phyloP scores from a whole-genome alignment of 257 asterid species.

The Forsythia suspensa region DNA sequence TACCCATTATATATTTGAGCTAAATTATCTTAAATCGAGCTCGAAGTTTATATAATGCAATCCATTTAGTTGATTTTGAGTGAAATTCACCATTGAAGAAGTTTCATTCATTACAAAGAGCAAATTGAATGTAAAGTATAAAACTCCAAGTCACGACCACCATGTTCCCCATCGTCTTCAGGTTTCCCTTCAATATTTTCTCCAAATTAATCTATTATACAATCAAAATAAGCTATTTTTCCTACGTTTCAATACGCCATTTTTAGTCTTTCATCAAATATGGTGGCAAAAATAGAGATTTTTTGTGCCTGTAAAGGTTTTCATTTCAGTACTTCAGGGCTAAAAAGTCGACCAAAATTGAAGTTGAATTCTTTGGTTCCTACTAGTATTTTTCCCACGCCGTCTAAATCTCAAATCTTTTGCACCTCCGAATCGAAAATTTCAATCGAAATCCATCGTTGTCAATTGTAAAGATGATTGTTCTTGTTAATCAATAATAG shows the following conservation, averaged over 20 bases:
- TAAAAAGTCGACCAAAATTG: conserved; percentile 1
- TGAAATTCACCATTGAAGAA: too few species aligned
- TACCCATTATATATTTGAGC: too few species aligned
- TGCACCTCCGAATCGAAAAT: conserved; percentile 12
- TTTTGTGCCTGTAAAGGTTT: conserved; percentile 25
- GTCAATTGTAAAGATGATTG: conserved; percentile 18
- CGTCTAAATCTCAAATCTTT: neutral
- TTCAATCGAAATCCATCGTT: conserved; percentile 29
- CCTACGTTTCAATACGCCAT: neutral
- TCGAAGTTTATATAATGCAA: too few species aligned
- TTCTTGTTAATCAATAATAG: too few species aligned
- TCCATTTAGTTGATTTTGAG: too few species aligned
- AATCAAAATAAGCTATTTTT: neutral
- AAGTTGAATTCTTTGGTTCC: conserved; percentile 14
- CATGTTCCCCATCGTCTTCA: neutral
- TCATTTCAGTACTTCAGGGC: conserved; percentile 36
- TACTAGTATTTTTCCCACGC: neutral
- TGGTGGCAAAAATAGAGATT: conserved; percentile 30
- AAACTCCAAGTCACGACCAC: too few species aligned
- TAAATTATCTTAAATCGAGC: too few species aligned
- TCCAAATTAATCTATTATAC: neutral
- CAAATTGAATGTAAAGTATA: too few species aligned
- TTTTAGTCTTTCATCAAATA: neutral
- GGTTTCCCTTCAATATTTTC: neutral
- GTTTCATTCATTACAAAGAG: too few species aligned